Evolutionary conservation across 768 basidiomycete species (phyloP).

Genomic region (Dentipellis sp.): DNA sequence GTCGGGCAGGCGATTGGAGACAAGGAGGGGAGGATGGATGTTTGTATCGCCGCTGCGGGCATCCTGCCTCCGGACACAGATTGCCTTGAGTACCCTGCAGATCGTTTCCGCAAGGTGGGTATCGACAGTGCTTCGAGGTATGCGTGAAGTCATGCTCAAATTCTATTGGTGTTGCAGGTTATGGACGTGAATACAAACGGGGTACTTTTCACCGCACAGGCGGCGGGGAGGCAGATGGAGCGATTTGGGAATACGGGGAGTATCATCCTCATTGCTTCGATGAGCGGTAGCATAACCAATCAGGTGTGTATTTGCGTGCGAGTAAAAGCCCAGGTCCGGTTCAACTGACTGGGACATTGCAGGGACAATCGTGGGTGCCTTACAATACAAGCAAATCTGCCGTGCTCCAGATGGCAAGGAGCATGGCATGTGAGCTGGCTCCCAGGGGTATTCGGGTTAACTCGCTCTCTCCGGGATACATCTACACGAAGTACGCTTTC

Average conservation of each 20-base stretch:
- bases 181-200: slow-evolving; percentile 49
- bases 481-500: slow-evolving; percentile 35
- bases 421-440: slow-evolving; percentile 73
- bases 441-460: slow-evolving; percentile 58
- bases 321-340: background rate
- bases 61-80: slow-evolving; percentile 47
- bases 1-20: slow-evolving; percentile 48
- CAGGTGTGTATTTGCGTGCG: slow-evolving; percentile 30
- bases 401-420: slow-evolving; percentile 68
- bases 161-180: slow-evolving; percentile 29
- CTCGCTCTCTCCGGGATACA: slow-evolving; percentile 63
- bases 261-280: slow-evolving; percentile 31
- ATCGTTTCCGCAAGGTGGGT: slow-evolving; percentile 52
- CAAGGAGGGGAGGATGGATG: slow-evolving; percentile 59
- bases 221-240: slow-evolving; percentile 24
- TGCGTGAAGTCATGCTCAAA: background rate
- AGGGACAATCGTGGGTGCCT: slow-evolving; percentile 65
- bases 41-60: slow-evolving; percentile 69
- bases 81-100: slow-evolving; percentile 54
- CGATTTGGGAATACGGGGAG: slow-evolving; percentile 25
- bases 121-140: background rate
- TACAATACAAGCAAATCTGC: slow-evolving; percentile 72
- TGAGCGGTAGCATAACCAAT: slow-evolving; percentile 46
- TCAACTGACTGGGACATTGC: background rate
- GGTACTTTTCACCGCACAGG: slow-evolving; percentile 24